Evolutionary conservation across 169 alveolate species (phyloP), one percentile per base, ranked within the genome.

Genomic region (Plasmodium gaboni): DNA sequence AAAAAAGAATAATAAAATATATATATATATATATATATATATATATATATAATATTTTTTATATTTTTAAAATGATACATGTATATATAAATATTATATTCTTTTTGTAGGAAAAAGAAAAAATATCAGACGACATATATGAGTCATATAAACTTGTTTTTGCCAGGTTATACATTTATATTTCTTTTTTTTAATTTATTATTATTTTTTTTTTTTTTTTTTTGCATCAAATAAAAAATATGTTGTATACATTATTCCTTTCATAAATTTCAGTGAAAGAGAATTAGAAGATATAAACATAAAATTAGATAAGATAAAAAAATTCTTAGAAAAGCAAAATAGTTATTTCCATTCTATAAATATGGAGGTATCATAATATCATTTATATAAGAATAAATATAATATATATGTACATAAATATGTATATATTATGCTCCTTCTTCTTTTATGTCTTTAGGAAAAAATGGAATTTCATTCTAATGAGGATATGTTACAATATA

Each of bases 401-500:
- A 24, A 65, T 65, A 65, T 32, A 42, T 42, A 13, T 28, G 22
- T 17, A n/a, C 22, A 65, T 38, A 42, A 13, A 4, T 65, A 65
- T 32, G 15, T 28, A 15, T 65, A 28, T 42, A 65, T 32, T n/a
- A 5, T 12, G 9, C 8, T 15, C 24, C 2, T 44, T n/a, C 76
- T 26, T 12, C 22, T n/a, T n/a, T 17, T 10, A 12, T 19, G 8
- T 15, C 26, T 57, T n/a, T 24, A 85, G 92, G 92, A 85, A 15
- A 85, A 59, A 59, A 55, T 85, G 2, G 92, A 85, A 46, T 70
- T 85, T 60, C 63, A 85, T 32, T 85, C 92, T 13, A 68, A 85
- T 44, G 92, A 85, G 44, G 92, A 85, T 28, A 70, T 85, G 87
- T 1, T 85, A 42, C 76, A 85, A n/a, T 85, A 85, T n/a, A 69